Percentiles rank a stretch among this genome's conserved stretches.
phyloP scores from a whole-genome alignment of 2,329 filamentous ascomycete genomes.

The Monosporascus sp. region DNA sequence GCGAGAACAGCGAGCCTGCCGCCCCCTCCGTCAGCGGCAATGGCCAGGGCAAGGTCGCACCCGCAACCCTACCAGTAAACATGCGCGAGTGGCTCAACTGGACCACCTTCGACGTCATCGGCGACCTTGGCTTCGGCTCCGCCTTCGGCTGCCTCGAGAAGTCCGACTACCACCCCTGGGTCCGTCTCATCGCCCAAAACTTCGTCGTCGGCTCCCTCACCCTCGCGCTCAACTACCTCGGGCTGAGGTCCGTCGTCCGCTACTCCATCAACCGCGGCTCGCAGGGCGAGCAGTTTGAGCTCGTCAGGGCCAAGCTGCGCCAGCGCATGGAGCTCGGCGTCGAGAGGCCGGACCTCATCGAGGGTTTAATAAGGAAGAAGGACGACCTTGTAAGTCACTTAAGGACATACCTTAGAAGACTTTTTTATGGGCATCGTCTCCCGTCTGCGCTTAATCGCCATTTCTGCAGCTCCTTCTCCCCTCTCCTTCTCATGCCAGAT shows the following conservation, averaged over 20 bases:
- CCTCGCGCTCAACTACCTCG: constrained; percentile 11
- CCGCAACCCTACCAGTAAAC: constrained; percentile 10
- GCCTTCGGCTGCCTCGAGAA: constrained; percentile 32
- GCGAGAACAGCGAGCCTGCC: constrained; percentile 16
- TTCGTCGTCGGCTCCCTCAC: constrained; percentile 17
- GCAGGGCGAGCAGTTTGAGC: constrained; percentile 12
- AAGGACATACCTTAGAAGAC: too few species aligned
- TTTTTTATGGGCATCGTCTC: background rate
- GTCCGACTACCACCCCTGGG: constrained; percentile 30
- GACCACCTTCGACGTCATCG: constrained; percentile 38
- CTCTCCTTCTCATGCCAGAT: background rate
- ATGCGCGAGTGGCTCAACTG: constrained; percentile 35
- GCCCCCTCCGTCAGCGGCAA: background rate
- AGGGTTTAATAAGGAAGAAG: constrained; percentile 24
- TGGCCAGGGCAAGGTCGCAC: too few species aligned
- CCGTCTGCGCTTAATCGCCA: background rate
- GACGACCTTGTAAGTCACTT: constrained; percentile 14
- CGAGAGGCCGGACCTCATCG: constrained; percentile 27
- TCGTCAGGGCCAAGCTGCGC: constrained; percentile 18
- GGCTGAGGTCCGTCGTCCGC: constrained; percentile 11
- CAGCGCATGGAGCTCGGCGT: constrained; percentile 21
- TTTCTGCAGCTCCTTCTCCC: background rate
- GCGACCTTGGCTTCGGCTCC: constrained; percentile 41
- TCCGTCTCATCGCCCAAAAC: constrained; percentile 23
- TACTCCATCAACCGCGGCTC: constrained; percentile 5